Evolutionary conservation across 768 basidiomycete species (phyloP).

Genomic region (Sistotremastrum suecicum): DNA sequence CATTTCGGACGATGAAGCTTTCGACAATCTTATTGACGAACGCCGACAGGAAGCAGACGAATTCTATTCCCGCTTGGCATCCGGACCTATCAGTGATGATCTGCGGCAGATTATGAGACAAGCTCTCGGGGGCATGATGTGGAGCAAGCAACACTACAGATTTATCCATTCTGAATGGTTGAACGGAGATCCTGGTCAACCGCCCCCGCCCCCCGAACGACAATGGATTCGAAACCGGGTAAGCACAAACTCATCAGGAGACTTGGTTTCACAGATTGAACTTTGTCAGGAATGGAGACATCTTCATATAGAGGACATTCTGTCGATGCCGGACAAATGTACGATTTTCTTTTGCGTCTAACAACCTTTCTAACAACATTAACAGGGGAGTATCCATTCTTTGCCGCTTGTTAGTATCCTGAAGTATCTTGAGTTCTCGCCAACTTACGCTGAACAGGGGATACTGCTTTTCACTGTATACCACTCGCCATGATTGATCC

Average conservation of each 20-base stretch:
- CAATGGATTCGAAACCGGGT: slow-evolving; percentile 77
- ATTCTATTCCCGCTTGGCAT: slow-evolving; percentile 72
- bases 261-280: neutral
- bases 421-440: neutral
- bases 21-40: slow-evolving; percentile 84
- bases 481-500: slow-evolving; percentile 94
- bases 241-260: slow-evolving; percentile 10
- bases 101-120: slow-evolving; percentile 93
- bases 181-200: slow-evolving; percentile 90
- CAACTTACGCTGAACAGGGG: slow-evolving; percentile 33
- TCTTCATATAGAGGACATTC: slow-evolving; percentile 86
- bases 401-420: slow-evolving; percentile 48
- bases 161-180: slow-evolving; percentile 97
- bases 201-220: slow-evolving; percentile 81
- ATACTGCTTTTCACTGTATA: slow-evolving; percentile 98
- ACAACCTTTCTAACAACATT: neutral
- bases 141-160: slow-evolving; percentile 96
- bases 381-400: slow-evolving; percentile 98
- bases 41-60: slow-evolving; percentile 90
- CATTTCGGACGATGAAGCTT: slow-evolving; percentile 75
- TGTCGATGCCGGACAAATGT: slow-evolving; percentile 99
- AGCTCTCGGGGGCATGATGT: slow-evolving; percentile 91
- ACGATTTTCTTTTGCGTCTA: slow-evolving; percentile 9
- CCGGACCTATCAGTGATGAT: slow-evolving; percentile 83
- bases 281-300: slow-evolving; percentile 77